Percentiles rank a stretch among this genome's conserved stretches.
Conservation (phyloP, 345 rosid genomes). For the Durio zibethinus region DNA sequence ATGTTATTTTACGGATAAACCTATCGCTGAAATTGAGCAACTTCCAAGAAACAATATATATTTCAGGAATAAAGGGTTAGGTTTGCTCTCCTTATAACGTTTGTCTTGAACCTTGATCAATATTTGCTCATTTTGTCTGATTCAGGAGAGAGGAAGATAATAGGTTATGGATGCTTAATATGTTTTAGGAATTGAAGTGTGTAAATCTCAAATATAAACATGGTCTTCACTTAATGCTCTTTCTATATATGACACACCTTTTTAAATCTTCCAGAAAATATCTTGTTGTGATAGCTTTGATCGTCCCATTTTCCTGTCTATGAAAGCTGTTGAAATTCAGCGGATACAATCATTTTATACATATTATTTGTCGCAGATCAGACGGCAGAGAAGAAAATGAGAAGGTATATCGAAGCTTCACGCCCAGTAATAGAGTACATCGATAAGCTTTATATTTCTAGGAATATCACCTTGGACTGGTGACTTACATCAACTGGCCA, state of each 20-base stretch:
- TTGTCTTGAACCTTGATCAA: not conserved
- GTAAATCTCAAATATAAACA: no score
- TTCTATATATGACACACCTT: not conserved
- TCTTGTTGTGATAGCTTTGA: not conserved
- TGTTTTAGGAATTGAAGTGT: not conserved
- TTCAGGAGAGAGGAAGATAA: not conserved
- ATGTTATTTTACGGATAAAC: not conserved
- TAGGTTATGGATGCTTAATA: not conserved
- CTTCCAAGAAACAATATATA: not conserved
- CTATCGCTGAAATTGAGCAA: not conserved
- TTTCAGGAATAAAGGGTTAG: not conserved
- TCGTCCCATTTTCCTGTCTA: not conserved
- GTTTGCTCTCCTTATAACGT: not conserved
- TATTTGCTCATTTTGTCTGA: not conserved
- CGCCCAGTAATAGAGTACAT: conserved; percentile 62
- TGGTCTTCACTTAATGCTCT: no score
- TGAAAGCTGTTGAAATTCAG: not conserved
- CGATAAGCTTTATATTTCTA: conserved; percentile 63
- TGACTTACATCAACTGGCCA: conserved; percentile 21
- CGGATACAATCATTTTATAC: not conserved
- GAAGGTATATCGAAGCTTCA: conserved; percentile 60
- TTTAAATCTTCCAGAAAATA: not conserved
- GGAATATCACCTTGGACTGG: conserved; percentile 79
- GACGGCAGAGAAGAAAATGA: conserved; percentile 79
- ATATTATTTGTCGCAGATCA: conserved; percentile 38